Base-by-base conservation (phyloP, 1,139 yeast genomes). In the Hemisphaericaspora subhashii region DNA sequence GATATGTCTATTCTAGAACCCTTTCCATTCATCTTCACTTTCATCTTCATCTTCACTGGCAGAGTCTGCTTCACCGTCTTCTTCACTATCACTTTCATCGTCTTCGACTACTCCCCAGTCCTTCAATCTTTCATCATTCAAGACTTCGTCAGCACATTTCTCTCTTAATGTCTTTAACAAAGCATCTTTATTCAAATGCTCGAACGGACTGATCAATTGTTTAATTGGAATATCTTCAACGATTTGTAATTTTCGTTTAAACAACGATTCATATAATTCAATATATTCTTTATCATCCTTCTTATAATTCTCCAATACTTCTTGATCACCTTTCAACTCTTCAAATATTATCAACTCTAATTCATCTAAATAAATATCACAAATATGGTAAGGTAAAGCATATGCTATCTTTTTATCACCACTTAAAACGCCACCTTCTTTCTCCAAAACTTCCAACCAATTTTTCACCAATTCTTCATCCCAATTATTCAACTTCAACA, bases 291-390 rank as follows among this genome's bases (percentile, higher is more conserved):
- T 51, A n/a, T 50, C 55, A 15, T 58, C 62, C 34, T 57, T 62
- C 8, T 53, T 52, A 23, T 53, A 58, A 13, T 61, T 65, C 24
- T 62, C 66, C 22, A 64, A 66, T 20, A 70, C 74, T 15, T 71
- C 77, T 22, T 68, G 68, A 28, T 66, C 71, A 13, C 60, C 66
- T 11, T 58, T 57, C 34, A 68, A 53, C 5, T 66, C 74, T 31
- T 68, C 77, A 44, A 78, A 77, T 41, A 84, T 58, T 8, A 83
- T 77, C 45, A 74, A 73, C 53, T 84, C 95, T 48, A 92, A 67
- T 62, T 92, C 98, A 53, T 90, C 98, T 33, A 86, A 61, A 56
- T 79, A 83, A 13, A 92, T 79, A 64, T 92, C 98, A 48, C 86
- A 75, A 39, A 92, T 64, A 64, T 92, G 98, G 61, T 86, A 79